Evolutionary conservation across 2,329 filamentous ascomycete genomes (phyloP), one percentile per base, ranked within the genome.

Genomic region (Coniochaeta hoffmannii): DNA sequence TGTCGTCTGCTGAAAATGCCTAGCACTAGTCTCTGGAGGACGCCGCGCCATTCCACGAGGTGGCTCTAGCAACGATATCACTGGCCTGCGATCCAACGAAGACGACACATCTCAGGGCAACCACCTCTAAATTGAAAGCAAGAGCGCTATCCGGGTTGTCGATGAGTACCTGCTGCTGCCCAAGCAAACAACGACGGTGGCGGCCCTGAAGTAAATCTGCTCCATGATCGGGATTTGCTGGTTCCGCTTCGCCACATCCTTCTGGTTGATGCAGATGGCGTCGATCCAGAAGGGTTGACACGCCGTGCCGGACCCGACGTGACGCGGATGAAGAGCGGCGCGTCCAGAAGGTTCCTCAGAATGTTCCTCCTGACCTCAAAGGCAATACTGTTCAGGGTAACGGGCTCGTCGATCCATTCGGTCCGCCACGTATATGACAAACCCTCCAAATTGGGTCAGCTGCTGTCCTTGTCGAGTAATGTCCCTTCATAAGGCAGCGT

Each of bases 371-470:
- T 60, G 30, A 61, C 57, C 2, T 24, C 26, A 12, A 63, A 57
- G 0, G 17, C 7, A 3, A 34, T n/a, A 5, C 57, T 61, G 38
- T 63, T 54, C 11, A 67, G 35, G 2, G 54, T 6, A 7, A 65
- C 63, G 7, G 8, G n/a, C n/a, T 59, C 36, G 15, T 57, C 53
- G 30, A 35, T 49, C 24, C 35, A 49, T 14, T 58, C 44, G 10
- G 56, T 53, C 0, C 63, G 64, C 61, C 64, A 63, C 5, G 51
- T 60, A 53, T 67, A 68, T 1, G 64, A 67, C 32, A 67, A 53
- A 15, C 63, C 63, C 24, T 63, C 54, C 50, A 60, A 66, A 14
- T 55, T 59, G 9, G 62, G 61, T 19, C 52, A 56, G 5, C 60
- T 51, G 1, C 55, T 56, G 44, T 61, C 57, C 44, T 49, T 17